Evolutionary conservation across 2,329 filamentous ascomycete genomes (phyloP), one percentile per base, ranked within the genome.

Genomic region (Fusarium clavum): DNA sequence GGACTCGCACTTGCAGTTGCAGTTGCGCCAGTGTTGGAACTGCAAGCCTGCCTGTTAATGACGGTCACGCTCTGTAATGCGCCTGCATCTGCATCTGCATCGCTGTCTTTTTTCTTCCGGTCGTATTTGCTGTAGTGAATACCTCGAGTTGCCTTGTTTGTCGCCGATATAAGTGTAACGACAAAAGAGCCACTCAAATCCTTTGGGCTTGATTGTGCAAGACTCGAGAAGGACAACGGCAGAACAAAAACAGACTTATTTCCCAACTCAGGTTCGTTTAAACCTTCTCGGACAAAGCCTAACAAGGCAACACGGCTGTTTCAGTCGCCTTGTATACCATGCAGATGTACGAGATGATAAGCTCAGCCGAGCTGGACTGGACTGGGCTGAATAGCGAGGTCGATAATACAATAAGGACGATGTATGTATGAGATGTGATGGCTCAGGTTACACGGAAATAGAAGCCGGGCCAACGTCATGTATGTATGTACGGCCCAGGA

Each of bases 401-500:
- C 30, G 61, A 70, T 60, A 61, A 70, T 60, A 61, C 41, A 67
- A 25, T 25, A n/a, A 40, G 48, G 56, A 64, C 61, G 53, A 68
- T 58, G 55, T 43, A 65, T 40, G 27, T 34, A 53, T 64, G 52
- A 52, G 62, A 73, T 74, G 61, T 57, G 64, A 74, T 67, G 61
- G 52, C 47, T 63, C 54, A 56, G 48, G 69, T 58, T 67, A 72
- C 69, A 69, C 57, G 60, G 51, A 16, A 45, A 70, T 61, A 58
- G 57, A 71, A 64, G 48, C 57, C 51, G 53, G 49, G 32, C 32
- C 48, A 72, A 59, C 54, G 67, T 60, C 70, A 73, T 73, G 64
- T 71, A 69, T 43, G 30, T 60, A 60, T 51, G 66, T 27, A 47
- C 20, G 25, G 57, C 57, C 67, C 55, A 67, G 58, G 41, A 32